Percentiles rank a stretch among this genome's conserved stretches.
phyloP scores from a whole-genome alignment of 306 rosid species.

The Sicyos baderoa region DNA sequence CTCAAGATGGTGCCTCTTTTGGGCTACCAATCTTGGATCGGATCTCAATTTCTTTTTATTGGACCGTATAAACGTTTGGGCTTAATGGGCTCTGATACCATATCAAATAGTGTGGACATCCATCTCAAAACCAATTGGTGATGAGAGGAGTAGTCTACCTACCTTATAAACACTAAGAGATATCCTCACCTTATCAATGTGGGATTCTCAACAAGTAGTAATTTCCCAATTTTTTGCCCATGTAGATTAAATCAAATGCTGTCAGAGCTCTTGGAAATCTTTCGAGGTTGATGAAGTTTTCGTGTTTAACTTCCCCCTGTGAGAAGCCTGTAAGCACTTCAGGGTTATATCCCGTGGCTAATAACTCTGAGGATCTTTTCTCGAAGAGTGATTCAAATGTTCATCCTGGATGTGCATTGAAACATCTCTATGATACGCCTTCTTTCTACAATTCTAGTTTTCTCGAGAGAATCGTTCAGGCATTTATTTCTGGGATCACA shows the following conservation, averaged over 20 bases:
- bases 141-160: no score
- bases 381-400: conserved; percentile 24
- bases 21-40: no score
- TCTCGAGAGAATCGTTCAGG: conserved; percentile 66
- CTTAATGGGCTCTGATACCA: no score
- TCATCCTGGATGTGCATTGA: conserved; percentile 23
- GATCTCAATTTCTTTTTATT: no score
- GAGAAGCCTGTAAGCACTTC: conserved; percentile 21
- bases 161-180: no score
- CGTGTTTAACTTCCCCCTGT: conserved; percentile 26
- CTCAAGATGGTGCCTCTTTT: no score
- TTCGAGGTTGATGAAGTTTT: conserved; percentile 61
- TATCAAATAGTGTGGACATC: no score
- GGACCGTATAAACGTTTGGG: no score
- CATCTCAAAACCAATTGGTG: no score
- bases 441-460: conserved; percentile 31
- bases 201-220: no score
- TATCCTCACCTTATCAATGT: no score
- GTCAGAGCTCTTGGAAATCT: conserved; percentile 97
- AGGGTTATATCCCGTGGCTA: conserved; percentile 15
- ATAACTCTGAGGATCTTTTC: conserved; percentile 20
- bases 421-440: conserved; percentile 24
- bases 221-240: conserved; percentile 8
- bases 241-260: conserved; percentile 91
- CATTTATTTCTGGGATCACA: conserved; percentile 66